These are phyloP conservation scores for Aspergillus ibericus DNA, from an alignment of 2,329 filamentous ascomycete species.

Conservation along the genomic window DNA sequence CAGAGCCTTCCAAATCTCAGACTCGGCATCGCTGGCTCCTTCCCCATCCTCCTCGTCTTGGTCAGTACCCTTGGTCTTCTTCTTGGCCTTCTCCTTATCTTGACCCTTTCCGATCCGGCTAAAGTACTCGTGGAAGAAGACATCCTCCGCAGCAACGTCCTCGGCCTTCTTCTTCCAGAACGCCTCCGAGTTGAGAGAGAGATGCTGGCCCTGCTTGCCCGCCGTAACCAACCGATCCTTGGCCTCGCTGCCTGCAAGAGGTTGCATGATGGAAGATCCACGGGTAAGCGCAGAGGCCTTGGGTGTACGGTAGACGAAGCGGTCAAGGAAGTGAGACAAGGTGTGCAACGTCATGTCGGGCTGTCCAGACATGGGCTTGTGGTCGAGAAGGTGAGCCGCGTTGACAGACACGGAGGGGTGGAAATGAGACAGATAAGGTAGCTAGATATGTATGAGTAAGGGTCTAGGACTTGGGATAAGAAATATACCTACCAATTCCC, in stretches of 20 bases:
- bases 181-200: constrained; percentile 77
- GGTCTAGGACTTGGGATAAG: background rate
- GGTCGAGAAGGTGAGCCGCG: constrained; percentile 68
- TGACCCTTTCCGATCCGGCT: constrained; percentile 63
- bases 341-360: constrained; percentile 88
- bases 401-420: constrained; percentile 91
- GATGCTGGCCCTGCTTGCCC: constrained; percentile 57
- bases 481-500: constrained; percentile 71
- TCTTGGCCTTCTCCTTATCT: constrained; percentile 50
- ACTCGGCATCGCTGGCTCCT: constrained; percentile 62
- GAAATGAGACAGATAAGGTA: constrained; percentile 76
- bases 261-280: constrained; percentile 95
- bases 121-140: constrained; percentile 99
- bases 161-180: constrained; percentile 93
- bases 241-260: constrained; percentile 66
- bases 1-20: constrained; percentile 89
- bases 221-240: constrained; percentile 62
- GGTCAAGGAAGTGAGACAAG: constrained; percentile 92
- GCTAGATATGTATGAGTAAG: constrained; percentile 28
- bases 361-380: constrained; percentile 74
- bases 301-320: constrained; percentile 95
- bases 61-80: constrained; percentile 56
- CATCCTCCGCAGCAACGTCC: constrained; percentile 85
- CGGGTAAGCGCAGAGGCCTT: constrained; percentile 66
- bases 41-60: constrained; percentile 43